Evolutionary conservation across 805 yeast genomes (phyloP), one percentile per base, ranked within the genome.

Genomic region (Pichia insulana): DNA sequence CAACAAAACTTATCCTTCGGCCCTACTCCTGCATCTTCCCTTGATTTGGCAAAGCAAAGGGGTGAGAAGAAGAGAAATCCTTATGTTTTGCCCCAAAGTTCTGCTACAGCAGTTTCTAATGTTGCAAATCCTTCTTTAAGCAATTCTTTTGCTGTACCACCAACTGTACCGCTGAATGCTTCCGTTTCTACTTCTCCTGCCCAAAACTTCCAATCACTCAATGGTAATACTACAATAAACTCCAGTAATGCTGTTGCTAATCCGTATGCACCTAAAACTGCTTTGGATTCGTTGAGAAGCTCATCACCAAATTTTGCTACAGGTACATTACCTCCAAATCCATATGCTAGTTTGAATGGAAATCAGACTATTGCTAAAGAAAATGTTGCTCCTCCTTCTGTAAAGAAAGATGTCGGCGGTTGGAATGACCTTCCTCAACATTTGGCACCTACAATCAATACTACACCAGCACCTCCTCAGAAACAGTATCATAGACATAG

Each of bases 391-490:
- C 57, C 58, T 18, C 48, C 57, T 10, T 61, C 57, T 20, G 51
- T 49, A 45, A 71, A 69, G 43, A 62, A 60, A 41, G 75, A 75
- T 34, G 73, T 73, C 31, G 84, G 79, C 31, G 86, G 85, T 3
- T 80, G 87, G 86, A 80, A 79, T 52, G 85, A 79, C 54, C 62
- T 80, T 46, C 86, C 87, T 39, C 69, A 74, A 10, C 62, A 69
- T 25, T 37, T 63, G 44, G 53, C 58, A 16, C 46, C 61, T 9
- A 50, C 59, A 25, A 50, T 43, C 4, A 47, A 47, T 19, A 19
- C 40, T 12, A 38, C 47, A 3, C 43, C 51, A 26, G 19, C 36
- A 30, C 48, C 52, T 11, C 47, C 56, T 3, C 44, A 39, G 27
- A 35, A 11, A 25, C 37, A 22, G 38, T 13, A 15, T 30, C 39